A percentile compares a stretch with the other conserved stretches of the same genome.
Conservation (phyloP, 164 flowering plant genomes). For the Stephania japonica region DNA sequence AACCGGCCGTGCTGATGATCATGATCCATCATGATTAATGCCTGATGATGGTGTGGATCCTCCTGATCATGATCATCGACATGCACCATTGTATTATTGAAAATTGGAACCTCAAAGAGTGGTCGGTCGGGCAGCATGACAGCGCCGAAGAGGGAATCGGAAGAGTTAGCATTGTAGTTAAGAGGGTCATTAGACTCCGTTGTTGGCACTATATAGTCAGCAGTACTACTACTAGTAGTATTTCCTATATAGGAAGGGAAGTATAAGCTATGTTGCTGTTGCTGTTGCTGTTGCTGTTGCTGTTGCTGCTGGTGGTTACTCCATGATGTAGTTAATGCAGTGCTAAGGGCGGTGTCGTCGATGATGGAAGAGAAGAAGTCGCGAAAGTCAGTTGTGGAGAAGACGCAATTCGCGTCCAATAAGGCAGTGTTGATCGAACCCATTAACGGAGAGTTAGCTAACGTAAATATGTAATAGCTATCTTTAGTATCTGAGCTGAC, state of each 20-base stretch:
- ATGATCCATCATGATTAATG: not conserved
- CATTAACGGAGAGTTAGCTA: not conserved
- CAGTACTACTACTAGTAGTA: not conserved
- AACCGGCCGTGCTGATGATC: not conserved
- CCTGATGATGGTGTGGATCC: too few relatives aligned
- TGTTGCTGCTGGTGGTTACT: not conserved
- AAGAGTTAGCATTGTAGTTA: not conserved
- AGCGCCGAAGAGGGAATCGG: not conserved
- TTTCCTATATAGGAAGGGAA: not conserved
- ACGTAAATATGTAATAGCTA: too few relatives aligned
- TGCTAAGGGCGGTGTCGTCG: not conserved
- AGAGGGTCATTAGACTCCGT: not conserved
- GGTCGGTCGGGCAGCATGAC: not conserved
- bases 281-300: not conserved
- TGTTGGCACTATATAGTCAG: not conserved
- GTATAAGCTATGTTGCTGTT: not conserved
- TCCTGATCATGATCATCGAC: not conserved
- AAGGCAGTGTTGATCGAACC: not conserved
- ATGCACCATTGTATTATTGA: not conserved
- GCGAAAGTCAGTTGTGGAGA: not conserved
- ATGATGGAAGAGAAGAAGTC: not conserved
- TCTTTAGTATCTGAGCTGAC: not conserved
- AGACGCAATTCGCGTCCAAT: not conserved
- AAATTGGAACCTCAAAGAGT: not conserved
- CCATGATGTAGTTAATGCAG: not conserved